Evolutionary conservation across 179 eudicot species (phyloP).

Genomic region (Silene vulgaris): DNA sequence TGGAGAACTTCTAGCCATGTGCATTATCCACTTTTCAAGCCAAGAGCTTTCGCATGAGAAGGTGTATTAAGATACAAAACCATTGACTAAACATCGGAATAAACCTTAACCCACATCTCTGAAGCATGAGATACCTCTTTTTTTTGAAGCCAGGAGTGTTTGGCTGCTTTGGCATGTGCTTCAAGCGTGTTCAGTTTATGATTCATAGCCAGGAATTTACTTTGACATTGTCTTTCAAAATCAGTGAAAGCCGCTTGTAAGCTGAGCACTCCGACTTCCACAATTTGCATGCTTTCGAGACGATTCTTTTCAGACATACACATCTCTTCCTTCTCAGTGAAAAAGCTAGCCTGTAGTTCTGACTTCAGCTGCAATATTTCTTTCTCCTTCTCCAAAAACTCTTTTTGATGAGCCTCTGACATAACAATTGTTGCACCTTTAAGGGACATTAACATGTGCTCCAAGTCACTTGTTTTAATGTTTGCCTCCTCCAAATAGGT

Average conservation of each 20-base stretch:
- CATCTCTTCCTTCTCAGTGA: slow-evolving; percentile 50
- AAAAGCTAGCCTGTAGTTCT: slow-evolving; percentile 47
- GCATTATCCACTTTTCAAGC: no score
- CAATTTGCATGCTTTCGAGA: slow-evolving; percentile 36
- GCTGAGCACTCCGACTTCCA: slow-evolving; percentile 39
- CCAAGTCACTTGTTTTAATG: slow-evolving; percentile 53
- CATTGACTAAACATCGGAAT: neutral
- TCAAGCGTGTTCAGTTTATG: slow-evolving; percentile 48
- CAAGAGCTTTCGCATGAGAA: no score
- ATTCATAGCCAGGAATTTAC: slow-evolving; percentile 39
- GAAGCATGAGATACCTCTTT: slow-evolving; percentile 47
- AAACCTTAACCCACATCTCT: neutral
- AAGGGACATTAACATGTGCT: slow-evolving; percentile 73
- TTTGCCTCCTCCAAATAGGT: slow-evolving; percentile 60
- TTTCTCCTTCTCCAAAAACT: slow-evolving; percentile 56
- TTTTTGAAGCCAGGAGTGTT: slow-evolving; percentile 41
- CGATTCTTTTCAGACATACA: slow-evolving; percentile 43
- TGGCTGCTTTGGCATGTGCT: slow-evolving; percentile 39
- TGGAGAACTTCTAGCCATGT: neutral
- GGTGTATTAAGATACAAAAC: no score
- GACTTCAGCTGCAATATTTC: slow-evolving; percentile 47
- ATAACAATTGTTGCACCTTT: slow-evolving; percentile 80
- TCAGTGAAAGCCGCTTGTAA: slow-evolving; percentile 45
- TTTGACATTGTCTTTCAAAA: slow-evolving; percentile 49
- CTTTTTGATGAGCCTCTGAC: slow-evolving; percentile 79